Percentiles rank a stretch among this genome's conserved stretches.
These are phyloP conservation scores for Candida loeiensis DNA, from an alignment of 805 yeast species.

Conservation along the genomic window DNA sequence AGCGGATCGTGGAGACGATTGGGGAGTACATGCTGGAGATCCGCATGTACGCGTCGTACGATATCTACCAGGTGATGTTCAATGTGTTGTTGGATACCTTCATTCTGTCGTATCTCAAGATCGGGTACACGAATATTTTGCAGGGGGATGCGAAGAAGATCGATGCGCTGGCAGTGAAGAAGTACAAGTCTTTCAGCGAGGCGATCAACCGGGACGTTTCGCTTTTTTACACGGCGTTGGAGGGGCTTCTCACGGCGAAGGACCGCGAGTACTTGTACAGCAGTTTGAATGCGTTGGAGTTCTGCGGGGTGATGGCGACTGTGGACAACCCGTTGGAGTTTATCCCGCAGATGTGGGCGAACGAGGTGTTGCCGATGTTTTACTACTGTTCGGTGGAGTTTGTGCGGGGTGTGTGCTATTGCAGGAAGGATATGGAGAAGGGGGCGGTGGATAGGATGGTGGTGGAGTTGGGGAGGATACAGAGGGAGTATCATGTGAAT, in stretches of 20 bases:
- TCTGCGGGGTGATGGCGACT: constrained; percentile 36
- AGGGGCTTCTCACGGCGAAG: constrained; percentile 36
- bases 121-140: constrained; percentile 39
- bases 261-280: constrained; percentile 37
- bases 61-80: constrained; percentile 38
- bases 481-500: constrained; percentile 27
- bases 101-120: constrained; percentile 34
- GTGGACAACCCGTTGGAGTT: constrained; percentile 32
- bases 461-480: constrained; percentile 25
- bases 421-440: constrained; percentile 43
- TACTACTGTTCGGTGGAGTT: constrained; percentile 76
- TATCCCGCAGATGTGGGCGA: constrained; percentile 51
- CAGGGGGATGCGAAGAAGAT: constrained; percentile 42
- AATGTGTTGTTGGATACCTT: constrained; percentile 36
- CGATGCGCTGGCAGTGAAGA: constrained; percentile 35
- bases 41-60: constrained; percentile 42
- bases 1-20: constrained; percentile 67
- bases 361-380: constrained; percentile 56
- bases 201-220: constrained; percentile 38
- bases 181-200: constrained; percentile 35
- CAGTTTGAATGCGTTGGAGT: constrained; percentile 40
- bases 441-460: constrained; percentile 26
- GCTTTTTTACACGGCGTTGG: constrained; percentile 34
- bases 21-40: constrained; percentile 70
- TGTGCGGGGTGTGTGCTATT: constrained; percentile 58